Base-by-base conservation (phyloP, 805 yeast genomes). In the Saccharomycopsis selenospora region DNA sequence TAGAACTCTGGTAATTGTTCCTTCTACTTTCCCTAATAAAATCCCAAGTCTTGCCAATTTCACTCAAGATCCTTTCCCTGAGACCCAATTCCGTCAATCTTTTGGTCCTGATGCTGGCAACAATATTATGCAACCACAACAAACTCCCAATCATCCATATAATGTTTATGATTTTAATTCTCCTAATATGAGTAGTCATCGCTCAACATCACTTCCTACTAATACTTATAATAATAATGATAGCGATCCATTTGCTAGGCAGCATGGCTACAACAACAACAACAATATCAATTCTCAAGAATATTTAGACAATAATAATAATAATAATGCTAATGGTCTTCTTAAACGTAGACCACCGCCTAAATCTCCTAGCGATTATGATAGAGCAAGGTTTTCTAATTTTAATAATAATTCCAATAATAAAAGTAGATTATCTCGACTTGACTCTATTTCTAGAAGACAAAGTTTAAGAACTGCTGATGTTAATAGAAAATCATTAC, bases 291-390 rank as follows among this genome's bases (percentile, higher is more conserved):
- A 40, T 7, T 6, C 8, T 11, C 11, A 14, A 20, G n/a, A n/a
- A n/a, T n/a, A n/a, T n/a, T n/a, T n/a, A n/a, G n/a, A n/a, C n/a
- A n/a, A n/a, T n/a, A n/a, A n/a, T n/a, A n/a, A n/a, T n/a, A n/a
- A n/a, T n/a, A n/a, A n/a, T n/a, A n/a, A n/a, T n/a, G n/a, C n/a
- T n/a, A 27, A 28, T 22, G 40, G 17, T 5, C 40, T 17, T 11
- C 41, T n/a, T 20, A 43, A 36, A 36, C n/a, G 47, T 14, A 50
- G 29, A 27, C 53, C 53, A 8, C 53, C 53, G 14, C 53, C 53
- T 11, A 43, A 24, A 20, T 47, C 51, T 3, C 51, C 51, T 4
- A 29, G 36, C n/a, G 51, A 50, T 3, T 50, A 47, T 14, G 53
- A 47, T 10, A 42, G 23, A 18, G 25, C 48, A 10, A 4, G 14